phyloP scores from a whole-genome alignment of 1,284 basidiomycete genomes.

The Ustilago esculenta region DNA sequence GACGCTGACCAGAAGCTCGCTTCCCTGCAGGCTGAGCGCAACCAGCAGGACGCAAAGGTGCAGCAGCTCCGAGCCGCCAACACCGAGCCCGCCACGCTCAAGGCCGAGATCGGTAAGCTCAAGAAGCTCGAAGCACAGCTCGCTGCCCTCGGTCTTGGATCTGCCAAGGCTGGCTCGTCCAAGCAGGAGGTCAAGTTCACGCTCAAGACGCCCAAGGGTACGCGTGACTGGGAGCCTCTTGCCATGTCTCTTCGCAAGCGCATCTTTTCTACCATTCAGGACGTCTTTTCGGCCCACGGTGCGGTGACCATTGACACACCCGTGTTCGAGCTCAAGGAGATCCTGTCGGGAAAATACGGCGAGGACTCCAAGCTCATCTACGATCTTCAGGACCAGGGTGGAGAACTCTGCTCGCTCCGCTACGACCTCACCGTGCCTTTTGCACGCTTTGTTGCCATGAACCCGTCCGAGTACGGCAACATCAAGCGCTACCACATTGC shows the following conservation, averaged over 20 bases:
- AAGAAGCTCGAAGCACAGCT: conserved; percentile 56
- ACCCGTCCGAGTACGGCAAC: conserved; percentile 75
- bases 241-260: conserved; percentile 92
- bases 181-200: conserved; percentile 58
- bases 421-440: conserved; percentile 97
- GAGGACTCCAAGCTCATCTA: conserved; percentile 99
- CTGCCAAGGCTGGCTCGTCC: conserved; percentile 29
- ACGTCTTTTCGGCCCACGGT: conserved; percentile 87
- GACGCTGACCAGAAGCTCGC: conserved; percentile 26
- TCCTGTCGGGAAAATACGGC: conserved; percentile 83
- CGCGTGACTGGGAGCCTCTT: conserved; percentile 92
- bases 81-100: conserved; percentile 43
- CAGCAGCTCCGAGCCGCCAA: conserved; percentile 49
- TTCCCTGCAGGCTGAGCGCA: conserved; percentile 43
- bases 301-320: conserved; percentile 95
- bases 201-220: conserved; percentile 76
- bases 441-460: conserved; percentile 94
- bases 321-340: conserved; percentile 96
- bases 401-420: conserved; percentile 90
- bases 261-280: conserved; percentile 88
- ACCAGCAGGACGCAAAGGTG: conserved; percentile 57
- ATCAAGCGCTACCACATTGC: conserved; percentile 96
- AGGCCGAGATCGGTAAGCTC: conserved; percentile 50
- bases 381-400: conserved; percentile 97
- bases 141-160: conserved; percentile 38